Percentiles rank a stretch among this genome's conserved stretches.
These are phyloP conservation scores for Vigna trinervia DNA, from an alignment of 306 rosid genomes.

Conservation along the genomic window DNA sequence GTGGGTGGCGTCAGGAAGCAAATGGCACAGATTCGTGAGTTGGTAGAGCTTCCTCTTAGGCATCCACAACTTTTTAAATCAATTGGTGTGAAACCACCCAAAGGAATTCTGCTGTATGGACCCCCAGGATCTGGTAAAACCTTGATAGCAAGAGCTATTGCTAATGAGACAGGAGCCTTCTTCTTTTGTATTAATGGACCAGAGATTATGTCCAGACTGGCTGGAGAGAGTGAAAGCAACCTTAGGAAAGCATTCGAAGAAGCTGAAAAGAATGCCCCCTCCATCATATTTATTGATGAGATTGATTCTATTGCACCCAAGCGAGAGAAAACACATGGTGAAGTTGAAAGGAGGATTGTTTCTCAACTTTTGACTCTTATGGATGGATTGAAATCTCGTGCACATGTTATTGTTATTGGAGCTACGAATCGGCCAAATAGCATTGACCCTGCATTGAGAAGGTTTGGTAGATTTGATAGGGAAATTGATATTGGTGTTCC, in stretches of 20 bases:
- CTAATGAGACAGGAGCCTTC: slow-evolving; percentile 76
- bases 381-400: slow-evolving; percentile 69
- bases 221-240: slow-evolving; percentile 77
- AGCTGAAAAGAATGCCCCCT: slow-evolving; percentile 73
- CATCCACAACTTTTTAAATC: slow-evolving; percentile 76
- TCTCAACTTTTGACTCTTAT: slow-evolving; percentile 71
- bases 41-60: slow-evolving; percentile 72
- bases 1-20: slow-evolving; percentile 81
- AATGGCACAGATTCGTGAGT: slow-evolving; percentile 74
- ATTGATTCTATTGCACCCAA: slow-evolving; percentile 75
- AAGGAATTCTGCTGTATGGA: slow-evolving; percentile 73
- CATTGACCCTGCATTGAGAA: slow-evolving; percentile 69
- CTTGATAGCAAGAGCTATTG: slow-evolving; percentile 69
- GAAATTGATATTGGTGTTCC: slow-evolving; percentile 76
- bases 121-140: slow-evolving; percentile 79
- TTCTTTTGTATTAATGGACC: slow-evolving; percentile 75
- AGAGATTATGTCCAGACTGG: slow-evolving; percentile 73
- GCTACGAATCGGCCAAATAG: slow-evolving; percentile 79
- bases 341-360: slow-evolving; percentile 72
- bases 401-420: slow-evolving; percentile 71
- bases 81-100: slow-evolving; percentile 77
- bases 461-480: slow-evolving; percentile 77
- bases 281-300: slow-evolving; percentile 76
- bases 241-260: slow-evolving; percentile 76
- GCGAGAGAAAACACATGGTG: slow-evolving; percentile 74